Evolutionary conservation across 192 early-diverging fungal genomes (phyloP).

Genomic region (Pilaira anomala): DNA sequence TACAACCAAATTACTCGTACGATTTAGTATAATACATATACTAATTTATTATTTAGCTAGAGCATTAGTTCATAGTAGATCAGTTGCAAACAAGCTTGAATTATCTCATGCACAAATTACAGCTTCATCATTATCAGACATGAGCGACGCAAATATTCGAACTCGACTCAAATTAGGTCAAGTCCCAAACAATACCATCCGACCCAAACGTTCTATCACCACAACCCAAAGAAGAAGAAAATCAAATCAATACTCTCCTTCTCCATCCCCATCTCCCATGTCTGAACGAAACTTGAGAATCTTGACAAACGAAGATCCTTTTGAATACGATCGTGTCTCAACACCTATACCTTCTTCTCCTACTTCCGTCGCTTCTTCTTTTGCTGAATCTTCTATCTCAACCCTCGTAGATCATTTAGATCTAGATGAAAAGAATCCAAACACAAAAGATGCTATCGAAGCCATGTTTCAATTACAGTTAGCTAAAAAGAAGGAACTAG

Average conservation of each 20-base stretch:
- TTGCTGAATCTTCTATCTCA: not conserved
- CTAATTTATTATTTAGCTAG: conserved; percentile 40
- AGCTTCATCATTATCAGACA: conserved; percentile 37
- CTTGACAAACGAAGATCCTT: conserved; percentile 14
- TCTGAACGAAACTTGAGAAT: not conserved
- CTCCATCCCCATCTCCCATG: conserved; percentile 12
- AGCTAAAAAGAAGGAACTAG: conserved; percentile 5
- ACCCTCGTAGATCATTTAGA: not conserved
- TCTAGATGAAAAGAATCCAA: not conserved
- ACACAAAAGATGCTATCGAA: not conserved
- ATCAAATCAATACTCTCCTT: conserved; percentile 14
- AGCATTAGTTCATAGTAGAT: conserved; percentile 60
- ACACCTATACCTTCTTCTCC: conserved; percentile 4
- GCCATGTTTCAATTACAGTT: not conserved
- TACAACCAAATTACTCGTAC: conserved; percentile 22
- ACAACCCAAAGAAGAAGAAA: conserved; percentile 15
- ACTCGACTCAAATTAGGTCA: conserved; percentile 36
- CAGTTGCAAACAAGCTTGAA: conserved; percentile 55
- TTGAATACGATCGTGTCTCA: not conserved
- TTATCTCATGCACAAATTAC: conserved; percentile 44
- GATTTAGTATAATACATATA: not conserved
- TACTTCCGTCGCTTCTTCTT: conserved; percentile 3
- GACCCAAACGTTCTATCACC: conserved; percentile 17
- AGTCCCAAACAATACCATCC: conserved; percentile 28
- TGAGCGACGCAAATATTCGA: conserved; percentile 40